Evolutionary conservation across 164 flowering plant species (phyloP), one percentile per base, ranked within the genome.

Genomic region (Sedum album): DNA sequence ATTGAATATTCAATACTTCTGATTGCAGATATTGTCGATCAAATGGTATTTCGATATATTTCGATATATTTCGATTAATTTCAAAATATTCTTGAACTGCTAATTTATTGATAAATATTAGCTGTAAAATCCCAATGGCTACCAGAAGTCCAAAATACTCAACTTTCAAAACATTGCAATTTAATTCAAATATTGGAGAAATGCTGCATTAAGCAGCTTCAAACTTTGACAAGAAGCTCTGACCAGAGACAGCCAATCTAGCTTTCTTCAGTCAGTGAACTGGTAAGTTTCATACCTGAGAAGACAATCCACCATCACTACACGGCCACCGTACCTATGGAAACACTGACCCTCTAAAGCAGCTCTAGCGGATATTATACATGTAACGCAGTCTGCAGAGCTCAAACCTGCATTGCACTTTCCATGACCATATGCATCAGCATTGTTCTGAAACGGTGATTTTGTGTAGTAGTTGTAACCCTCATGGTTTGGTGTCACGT

Each of bases 261-360:
- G 11, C 18, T 15, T 11, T 17, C 18, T 11, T 44, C 48, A 55
- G 30, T 55, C 61, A 26, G 61, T 25, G 61, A 55, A 55, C 61
- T 55, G 61, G 23, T 64, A 64, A 14, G 23, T 11, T 23, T 64
- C 66, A 39, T 64, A 64, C 42, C 66, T 64, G 18, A 64, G 44
- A 20, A 33, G 26, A 21, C 66, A 64, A 64, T 31, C 66, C 41
- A 63, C 66, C 66, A 63, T 31, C 38, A 33, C 25, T 5, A 36
- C 25, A 63, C 42, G 66, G 1, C 41, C 66, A 63, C 66, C 66
- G 41, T 63, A 63, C 23, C 28, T 64, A 30, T 64, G 30, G 44
- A 35, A 35, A 39, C 66, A 64, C 26, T 31, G 26, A 23, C 66
- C 39, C 39, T 33, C 39, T 44, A 64, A 5, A 18, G 66, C 66